Conservation (phyloP, 768 basidiomycete species). For the Tulasnella sp. region DNA sequence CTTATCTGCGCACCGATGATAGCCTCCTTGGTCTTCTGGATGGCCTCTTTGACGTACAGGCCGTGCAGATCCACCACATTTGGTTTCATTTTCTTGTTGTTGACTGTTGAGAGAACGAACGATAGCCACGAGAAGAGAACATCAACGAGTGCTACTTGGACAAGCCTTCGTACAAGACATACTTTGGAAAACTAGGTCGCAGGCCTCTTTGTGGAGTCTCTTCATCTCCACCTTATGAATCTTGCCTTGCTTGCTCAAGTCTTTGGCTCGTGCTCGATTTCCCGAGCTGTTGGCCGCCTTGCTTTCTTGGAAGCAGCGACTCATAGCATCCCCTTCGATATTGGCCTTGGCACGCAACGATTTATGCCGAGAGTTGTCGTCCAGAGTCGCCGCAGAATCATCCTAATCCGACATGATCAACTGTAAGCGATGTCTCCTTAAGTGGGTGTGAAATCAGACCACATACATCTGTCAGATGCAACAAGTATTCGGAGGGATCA, state of each 20-base stretch:
- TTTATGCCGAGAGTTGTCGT: slow-evolving; percentile 53
- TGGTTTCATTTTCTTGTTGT: slow-evolving; percentile 64
- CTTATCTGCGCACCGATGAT: slow-evolving; percentile 53
- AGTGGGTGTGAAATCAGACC: not conserved
- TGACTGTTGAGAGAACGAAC: slow-evolving; percentile 40
- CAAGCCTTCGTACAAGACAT: too few relatives aligned
- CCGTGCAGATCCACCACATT: slow-evolving; percentile 87
- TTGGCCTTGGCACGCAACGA: slow-evolving; percentile 65
- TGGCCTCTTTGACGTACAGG: slow-evolving; percentile 87
- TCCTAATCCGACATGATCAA: slow-evolving; percentile 21
- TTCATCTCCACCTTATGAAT: slow-evolving; percentile 70
- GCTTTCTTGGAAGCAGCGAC: slow-evolving; percentile 53
- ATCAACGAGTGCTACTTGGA: not conserved
- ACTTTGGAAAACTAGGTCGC: slow-evolving; percentile 81
- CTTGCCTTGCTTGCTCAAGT: slow-evolving; percentile 72
- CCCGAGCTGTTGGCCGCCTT: slow-evolving; percentile 63
- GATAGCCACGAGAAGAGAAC: not conserved
- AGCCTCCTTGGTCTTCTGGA: slow-evolving; percentile 58
- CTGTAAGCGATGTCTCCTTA: not conserved
- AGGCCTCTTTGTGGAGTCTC: slow-evolving; percentile 65
- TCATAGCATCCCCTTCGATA: slow-evolving; percentile 72
- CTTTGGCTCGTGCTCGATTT: slow-evolving; percentile 71
- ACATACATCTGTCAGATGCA: slow-evolving; percentile 6
- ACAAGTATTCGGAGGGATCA: not conserved
- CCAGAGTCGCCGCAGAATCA: slow-evolving; percentile 42